Evolutionary conservation across 352 stramenopile genomes (phyloP).

Genomic region (Pythium phragmitis): DNA sequence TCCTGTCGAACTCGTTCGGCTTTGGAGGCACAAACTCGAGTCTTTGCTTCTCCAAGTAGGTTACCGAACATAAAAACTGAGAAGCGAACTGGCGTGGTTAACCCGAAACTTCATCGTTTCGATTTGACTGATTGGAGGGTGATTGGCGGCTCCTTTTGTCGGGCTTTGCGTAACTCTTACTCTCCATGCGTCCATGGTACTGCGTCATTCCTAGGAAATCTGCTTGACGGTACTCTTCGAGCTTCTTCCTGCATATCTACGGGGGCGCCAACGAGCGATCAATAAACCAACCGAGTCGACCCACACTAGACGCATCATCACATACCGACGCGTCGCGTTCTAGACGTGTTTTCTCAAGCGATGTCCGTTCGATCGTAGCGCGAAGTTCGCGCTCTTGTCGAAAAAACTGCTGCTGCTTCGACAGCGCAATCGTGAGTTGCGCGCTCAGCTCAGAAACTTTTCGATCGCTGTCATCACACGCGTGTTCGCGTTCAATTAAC

Average conservation of each 20-base stretch:
- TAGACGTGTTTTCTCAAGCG: conserved; percentile 60
- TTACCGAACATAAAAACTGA: neutral
- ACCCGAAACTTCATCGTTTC: conserved; percentile 19
- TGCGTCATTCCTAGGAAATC: conserved; percentile 20
- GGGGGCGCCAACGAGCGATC: neutral
- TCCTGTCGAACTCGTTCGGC: conserved; percentile 96
- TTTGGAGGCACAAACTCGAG: conserved; percentile 97
- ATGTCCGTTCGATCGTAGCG: conserved; percentile 53
- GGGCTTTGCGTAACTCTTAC: conserved; percentile 3
- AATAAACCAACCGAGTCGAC: neutral
- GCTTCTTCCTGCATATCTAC: conserved; percentile 23
- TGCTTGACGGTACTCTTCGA: conserved; percentile 43
- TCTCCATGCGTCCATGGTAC: conserved; percentile 7
- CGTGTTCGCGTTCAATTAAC: conserved; percentile 56
- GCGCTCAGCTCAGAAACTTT: conserved; percentile 64
- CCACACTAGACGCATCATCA: neutral
- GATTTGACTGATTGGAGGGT: conserved; percentile 14
- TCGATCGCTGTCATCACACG: conserved; percentile 66
- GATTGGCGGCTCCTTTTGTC: conserved; percentile 9
- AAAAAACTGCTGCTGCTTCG: conserved; percentile 75
- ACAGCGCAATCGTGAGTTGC: conserved; percentile 64
- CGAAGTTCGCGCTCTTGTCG: conserved; percentile 67
- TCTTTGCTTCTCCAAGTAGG: conserved; percentile 75
- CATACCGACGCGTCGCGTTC: conserved; percentile 58
- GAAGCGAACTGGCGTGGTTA: neutral